Percentiles rank a stretch among this genome's conserved stretches.
Evolutionary conservation across 352 stramenopile genomes (phyloP).

Genomic region (Globisporangium iwayamae): DNA sequence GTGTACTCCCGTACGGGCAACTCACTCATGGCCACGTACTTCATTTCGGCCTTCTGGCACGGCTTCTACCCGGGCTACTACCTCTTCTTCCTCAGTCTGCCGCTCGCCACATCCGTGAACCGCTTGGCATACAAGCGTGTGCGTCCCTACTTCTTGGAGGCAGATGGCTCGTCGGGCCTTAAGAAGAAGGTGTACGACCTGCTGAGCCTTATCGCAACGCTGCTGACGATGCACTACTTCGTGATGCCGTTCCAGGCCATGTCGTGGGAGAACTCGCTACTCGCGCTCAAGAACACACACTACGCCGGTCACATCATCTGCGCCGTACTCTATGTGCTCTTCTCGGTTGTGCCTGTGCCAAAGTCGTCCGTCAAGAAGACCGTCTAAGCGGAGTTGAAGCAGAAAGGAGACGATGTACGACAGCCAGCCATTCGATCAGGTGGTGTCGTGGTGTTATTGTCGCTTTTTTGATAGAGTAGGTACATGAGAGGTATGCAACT

Average conservation of each 20-base stretch:
- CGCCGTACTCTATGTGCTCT: slow-evolving; percentile 63
- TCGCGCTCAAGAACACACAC: slow-evolving; percentile 63
- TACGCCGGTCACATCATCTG: slow-evolving; percentile 66
- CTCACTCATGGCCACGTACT: slow-evolving; percentile 90
- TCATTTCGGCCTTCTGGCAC: slow-evolving; percentile 94
- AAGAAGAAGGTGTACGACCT: slow-evolving; percentile 70
- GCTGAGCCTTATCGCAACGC: slow-evolving; percentile 39
- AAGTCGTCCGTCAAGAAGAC: slow-evolving; percentile 55
- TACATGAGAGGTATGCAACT: neutral
- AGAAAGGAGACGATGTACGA: neutral
- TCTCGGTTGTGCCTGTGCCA: slow-evolving; percentile 55
- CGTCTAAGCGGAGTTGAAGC: slow-evolving; percentile 24
- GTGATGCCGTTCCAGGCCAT: slow-evolving; percentile 72
- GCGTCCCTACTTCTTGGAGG: slow-evolving; percentile 61
- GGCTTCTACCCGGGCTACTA: slow-evolving; percentile 97
- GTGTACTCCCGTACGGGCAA: slow-evolving; percentile 93
- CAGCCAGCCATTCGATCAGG: neutral
- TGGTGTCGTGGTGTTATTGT: neutral
- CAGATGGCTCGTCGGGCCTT: slow-evolving; percentile 40
- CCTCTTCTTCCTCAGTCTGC: slow-evolving; percentile 91
- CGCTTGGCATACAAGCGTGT: slow-evolving; percentile 60
- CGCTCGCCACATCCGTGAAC: slow-evolving; percentile 64
- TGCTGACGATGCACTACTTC: slow-evolving; percentile 63
- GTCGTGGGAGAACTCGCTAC: slow-evolving; percentile 65
- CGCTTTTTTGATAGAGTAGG: slow-evolving; percentile 6